phyloP scores from a whole-genome alignment of 164 flowering plant genomes.

The Piper betle region DNA sequence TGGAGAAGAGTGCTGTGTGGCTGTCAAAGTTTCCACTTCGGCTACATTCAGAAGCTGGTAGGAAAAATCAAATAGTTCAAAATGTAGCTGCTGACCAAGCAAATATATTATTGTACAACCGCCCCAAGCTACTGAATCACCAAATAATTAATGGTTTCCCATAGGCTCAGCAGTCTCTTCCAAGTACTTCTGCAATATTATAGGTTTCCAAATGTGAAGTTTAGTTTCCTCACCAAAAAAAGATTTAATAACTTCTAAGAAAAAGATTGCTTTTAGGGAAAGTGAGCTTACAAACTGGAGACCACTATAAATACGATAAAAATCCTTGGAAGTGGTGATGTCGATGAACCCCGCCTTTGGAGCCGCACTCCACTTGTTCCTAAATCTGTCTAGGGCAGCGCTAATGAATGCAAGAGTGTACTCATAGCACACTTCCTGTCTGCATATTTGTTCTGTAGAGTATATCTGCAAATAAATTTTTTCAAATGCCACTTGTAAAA shows the following conservation, averaged over 20 bases:
- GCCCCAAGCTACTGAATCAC: conserved; percentile 99
- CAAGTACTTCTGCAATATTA: conserved; percentile 50
- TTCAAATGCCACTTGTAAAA: neutral
- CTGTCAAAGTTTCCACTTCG: conserved; percentile 60
- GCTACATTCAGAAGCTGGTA: conserved; percentile 93
- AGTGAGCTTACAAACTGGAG: conserved; percentile 73
- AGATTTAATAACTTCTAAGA: too few relatives aligned
- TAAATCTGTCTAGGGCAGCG: conserved; percentile 85
- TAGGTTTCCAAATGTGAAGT: neutral
- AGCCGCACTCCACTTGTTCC: conserved; percentile 82
- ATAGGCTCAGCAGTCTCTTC: conserved; percentile 49
- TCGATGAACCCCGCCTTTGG: conserved; percentile 96
- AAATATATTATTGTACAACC: conserved; percentile 91
- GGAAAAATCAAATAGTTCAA: conserved; percentile 94
- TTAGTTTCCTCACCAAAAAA: too few relatives aligned
- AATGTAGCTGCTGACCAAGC: conserved; percentile 94
- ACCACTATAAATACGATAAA: conserved; percentile 90
- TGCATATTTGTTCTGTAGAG: conserved; percentile 81
- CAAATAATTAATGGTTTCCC: conserved; percentile 44
- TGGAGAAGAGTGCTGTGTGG: conserved; percentile 16
- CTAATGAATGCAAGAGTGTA: conserved; percentile 95
- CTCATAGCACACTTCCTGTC: conserved; percentile 82
- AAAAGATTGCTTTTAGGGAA: neutral
- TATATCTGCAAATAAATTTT: conserved; percentile 43
- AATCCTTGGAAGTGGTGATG: conserved; percentile 92